Conservation (phyloP, 139 green algal genomes). For the Ulvella scutata region DNA sequence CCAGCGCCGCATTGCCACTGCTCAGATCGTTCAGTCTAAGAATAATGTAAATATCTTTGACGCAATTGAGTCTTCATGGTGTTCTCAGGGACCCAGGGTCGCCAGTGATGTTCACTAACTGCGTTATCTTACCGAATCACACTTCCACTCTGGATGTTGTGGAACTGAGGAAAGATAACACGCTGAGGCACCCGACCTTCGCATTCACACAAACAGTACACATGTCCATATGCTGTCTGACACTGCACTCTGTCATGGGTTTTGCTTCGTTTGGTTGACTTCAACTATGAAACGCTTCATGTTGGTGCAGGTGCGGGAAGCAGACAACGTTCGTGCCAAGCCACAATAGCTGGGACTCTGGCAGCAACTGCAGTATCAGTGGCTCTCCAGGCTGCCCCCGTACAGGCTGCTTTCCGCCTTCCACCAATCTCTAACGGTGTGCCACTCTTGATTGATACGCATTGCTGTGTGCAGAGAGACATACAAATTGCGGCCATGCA, state of each 20-base stretch:
- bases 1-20: too few relatives aligned
- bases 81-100: too few relatives aligned
- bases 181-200: background rate
- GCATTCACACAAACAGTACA: background rate
- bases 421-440: constrained; percentile 45
- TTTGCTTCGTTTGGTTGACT: too few relatives aligned
- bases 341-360: background rate
- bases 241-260: too few relatives aligned
- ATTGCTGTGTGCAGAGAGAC: background rate
- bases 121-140: constrained; percentile 3
- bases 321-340: background rate
- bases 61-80: too few relatives aligned
- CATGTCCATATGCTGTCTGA: background rate
- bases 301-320: background rate
- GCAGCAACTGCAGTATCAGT: background rate
- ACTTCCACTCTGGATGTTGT: background rate
- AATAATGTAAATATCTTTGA: too few relatives aligned
- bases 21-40: too few relatives aligned
- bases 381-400: constrained; percentile 3
- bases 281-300: background rate
- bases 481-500: background rate
- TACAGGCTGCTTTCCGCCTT: constrained; percentile 39
- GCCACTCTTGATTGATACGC: background rate
- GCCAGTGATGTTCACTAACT: constrained; percentile 3
- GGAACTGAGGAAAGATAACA: background rate